phyloP scores from a whole-genome alignment of 495 filamentous ascomycete genomes.

The Penicillium ucsense region DNA sequence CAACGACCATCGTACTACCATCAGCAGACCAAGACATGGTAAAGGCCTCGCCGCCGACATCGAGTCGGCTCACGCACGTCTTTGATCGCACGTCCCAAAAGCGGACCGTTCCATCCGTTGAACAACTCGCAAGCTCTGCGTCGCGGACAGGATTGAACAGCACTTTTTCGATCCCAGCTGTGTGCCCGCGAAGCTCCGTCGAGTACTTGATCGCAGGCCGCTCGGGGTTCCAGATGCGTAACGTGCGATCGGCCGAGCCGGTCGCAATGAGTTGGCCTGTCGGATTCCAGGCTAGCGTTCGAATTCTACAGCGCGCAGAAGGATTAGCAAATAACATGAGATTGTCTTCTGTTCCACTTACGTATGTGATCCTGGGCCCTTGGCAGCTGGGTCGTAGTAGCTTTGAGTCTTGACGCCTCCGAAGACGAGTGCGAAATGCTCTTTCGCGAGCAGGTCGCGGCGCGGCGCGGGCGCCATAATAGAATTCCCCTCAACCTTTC shows the following conservation, averaged over 20 bases:
- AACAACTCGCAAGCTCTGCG: slow-evolving; percentile 78
- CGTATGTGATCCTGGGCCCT: slow-evolving; percentile 44
- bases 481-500: neutral
- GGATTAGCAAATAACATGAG: slow-evolving; percentile 1
- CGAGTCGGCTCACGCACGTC: slow-evolving; percentile 65
- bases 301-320: slow-evolving; percentile 32
- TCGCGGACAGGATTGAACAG: slow-evolving; percentile 85
- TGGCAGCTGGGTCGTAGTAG: slow-evolving; percentile 50
- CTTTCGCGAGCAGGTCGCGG: slow-evolving; percentile 50
- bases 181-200: slow-evolving; percentile 78
- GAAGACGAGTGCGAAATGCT: slow-evolving; percentile 51
- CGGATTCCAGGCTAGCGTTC: slow-evolving; percentile 83
- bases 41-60: slow-evolving; percentile 74
- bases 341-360: slow-evolving; percentile 17
- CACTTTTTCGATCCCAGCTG: slow-evolving; percentile 70
- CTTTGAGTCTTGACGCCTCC: slow-evolving; percentile 47
- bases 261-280: slow-evolving; percentile 80
- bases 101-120: slow-evolving; percentile 72
- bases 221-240: slow-evolving; percentile 90
- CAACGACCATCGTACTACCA: slow-evolving; percentile 70
- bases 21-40: slow-evolving; percentile 83
- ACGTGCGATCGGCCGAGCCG: slow-evolving; percentile 67
- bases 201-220: slow-evolving; percentile 69
- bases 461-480: slow-evolving; percentile 43
- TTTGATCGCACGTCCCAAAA: slow-evolving; percentile 92